Evolutionary conservation across 352 stramenopile species (phyloP), one percentile per base, ranked within the genome.

Genomic region (Globisporangium polare): DNA sequence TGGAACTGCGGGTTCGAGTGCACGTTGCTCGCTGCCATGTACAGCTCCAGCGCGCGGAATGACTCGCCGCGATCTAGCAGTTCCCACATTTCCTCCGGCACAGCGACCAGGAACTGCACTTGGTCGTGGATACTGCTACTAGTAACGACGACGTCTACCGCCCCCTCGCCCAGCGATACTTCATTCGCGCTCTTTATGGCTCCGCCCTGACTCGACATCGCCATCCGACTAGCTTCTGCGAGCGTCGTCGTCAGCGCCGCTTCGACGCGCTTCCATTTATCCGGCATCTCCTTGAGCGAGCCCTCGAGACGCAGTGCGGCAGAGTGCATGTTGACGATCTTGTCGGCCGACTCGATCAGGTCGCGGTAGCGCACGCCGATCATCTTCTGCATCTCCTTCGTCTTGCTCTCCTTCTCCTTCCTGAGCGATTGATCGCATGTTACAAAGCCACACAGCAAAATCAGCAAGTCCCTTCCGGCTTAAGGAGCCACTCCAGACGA

Each of bases 281-380:
- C 66, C 0, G 87, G 83, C 87, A 96, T 92, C 60, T 96, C 85
- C 60, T 90, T 85, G 12, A 96, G 71, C 17, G 85, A 88, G 37
- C 78, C 72, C 49, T 93, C 85, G 17, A 96, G 76, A n/a, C 77
- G 77, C 59, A 94, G 65, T 12, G 88, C 85, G 2, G 84, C 83
- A 58, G 94, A 92, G 63, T 97, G 89, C 91, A 97, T 97, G 35
- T 77, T 94, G 13, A 97, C 82, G 50, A 97, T 97, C 65, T 92
- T 92, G 71, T 97, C 91, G 1, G 91, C 91, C 33, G 90, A 97
- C 60, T 97, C 89, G 63, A 97, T 97, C 13, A 97, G 73, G 60
- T 97, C 90, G 31, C 94, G 89, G 51, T 98, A 98, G 5, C 90
- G 71, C 41, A 95, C 93, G 41, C 90, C 84, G 37, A 97, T 96